phyloP scores from a whole-genome alignment of 441 rosid species.

The Gossypium gossypioides region DNA sequence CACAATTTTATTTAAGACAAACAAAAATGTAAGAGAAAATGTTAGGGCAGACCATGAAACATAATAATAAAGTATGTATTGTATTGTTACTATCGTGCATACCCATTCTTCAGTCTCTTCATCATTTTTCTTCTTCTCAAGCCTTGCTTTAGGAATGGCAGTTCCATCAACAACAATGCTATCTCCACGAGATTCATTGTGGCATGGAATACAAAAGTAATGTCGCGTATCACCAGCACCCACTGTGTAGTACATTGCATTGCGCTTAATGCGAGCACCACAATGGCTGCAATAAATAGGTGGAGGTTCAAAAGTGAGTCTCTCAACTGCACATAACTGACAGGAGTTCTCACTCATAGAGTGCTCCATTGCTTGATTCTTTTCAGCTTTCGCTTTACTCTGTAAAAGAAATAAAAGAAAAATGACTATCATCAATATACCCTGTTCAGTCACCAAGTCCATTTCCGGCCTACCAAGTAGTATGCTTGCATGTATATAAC shows the following conservation, averaged over 20 bases:
- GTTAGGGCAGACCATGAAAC: constrained; percentile 10
- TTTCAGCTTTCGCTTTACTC: constrained; percentile 97
- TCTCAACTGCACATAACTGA: constrained; percentile 98
- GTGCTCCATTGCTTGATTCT: constrained; percentile 97
- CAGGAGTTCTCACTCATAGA: constrained; percentile 99
- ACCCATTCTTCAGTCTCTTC: constrained; percentile 99
- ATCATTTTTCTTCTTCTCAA: constrained; percentile 97
- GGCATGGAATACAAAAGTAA: constrained; percentile 93
- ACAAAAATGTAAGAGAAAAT: constrained; percentile 9
- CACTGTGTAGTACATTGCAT: constrained; percentile 91
- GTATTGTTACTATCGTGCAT: constrained; percentile 8
- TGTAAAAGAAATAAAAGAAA: constrained; percentile 24
- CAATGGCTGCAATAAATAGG: constrained; percentile 94
- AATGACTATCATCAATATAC: constrained; percentile 4
- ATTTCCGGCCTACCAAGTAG: not conserved
- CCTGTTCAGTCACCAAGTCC: not conserved
- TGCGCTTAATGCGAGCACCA: constrained; percentile 95
- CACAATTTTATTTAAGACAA: constrained; percentile 19
- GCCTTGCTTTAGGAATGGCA: constrained; percentile 60
- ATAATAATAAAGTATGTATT: constrained; percentile 1
- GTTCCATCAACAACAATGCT: constrained; percentile 65
- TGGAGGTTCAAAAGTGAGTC: constrained; percentile 99
- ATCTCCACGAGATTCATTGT: constrained; percentile 95
- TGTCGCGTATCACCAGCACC: constrained; percentile 96
- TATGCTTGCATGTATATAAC: not conserved